phyloP scores from a whole-genome alignment of 176 grass and related monocot species.

The Otatea glauca region DNA sequence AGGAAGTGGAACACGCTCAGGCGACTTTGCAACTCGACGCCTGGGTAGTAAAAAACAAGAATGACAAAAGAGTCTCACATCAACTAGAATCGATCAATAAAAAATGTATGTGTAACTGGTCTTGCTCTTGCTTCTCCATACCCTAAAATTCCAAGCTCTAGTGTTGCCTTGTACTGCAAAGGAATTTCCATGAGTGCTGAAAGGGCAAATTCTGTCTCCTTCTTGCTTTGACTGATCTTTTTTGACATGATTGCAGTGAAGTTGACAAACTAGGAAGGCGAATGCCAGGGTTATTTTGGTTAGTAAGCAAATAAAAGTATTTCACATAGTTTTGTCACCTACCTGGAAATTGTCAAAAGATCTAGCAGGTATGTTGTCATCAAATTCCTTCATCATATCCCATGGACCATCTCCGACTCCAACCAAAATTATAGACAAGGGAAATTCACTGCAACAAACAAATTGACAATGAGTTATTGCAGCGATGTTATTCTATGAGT shows the following conservation, averaged over 20 bases:
- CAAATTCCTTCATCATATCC: conserved; percentile 78
- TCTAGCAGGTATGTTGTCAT: conserved; percentile 75
- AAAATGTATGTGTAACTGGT: conserved; percentile 24
- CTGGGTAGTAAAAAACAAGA: conserved; percentile 53
- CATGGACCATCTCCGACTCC: conserved; percentile 78
- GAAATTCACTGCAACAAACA: conserved; percentile 56
- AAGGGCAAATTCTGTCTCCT: conserved; percentile 84
- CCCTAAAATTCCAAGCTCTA: conserved; percentile 82
- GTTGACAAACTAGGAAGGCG: conserved; percentile 74
- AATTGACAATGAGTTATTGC: not conserved
- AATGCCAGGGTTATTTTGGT: conserved; percentile 23
- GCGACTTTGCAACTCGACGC: conserved; percentile 50
- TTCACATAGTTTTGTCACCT: not conserved
- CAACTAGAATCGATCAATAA: conserved; percentile 30
- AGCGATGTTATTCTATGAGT: conserved; percentile 9
- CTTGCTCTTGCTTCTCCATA: conserved; percentile 53
- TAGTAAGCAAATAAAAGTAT: not conserved
- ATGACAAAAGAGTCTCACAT: conserved; percentile 27
- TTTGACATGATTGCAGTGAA: conserved; percentile 85
- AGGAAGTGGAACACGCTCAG: conserved; percentile 76
- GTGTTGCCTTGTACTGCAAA: conserved; percentile 77
- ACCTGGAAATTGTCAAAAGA: conserved; percentile 81
- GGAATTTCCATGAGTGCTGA: conserved; percentile 89
- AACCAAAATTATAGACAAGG: conserved; percentile 72
- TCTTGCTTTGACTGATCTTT: conserved; percentile 64